phyloP scores from a whole-genome alignment of 768 basidiomycete species.

The Rhizopogon vesiculosus region DNA sequence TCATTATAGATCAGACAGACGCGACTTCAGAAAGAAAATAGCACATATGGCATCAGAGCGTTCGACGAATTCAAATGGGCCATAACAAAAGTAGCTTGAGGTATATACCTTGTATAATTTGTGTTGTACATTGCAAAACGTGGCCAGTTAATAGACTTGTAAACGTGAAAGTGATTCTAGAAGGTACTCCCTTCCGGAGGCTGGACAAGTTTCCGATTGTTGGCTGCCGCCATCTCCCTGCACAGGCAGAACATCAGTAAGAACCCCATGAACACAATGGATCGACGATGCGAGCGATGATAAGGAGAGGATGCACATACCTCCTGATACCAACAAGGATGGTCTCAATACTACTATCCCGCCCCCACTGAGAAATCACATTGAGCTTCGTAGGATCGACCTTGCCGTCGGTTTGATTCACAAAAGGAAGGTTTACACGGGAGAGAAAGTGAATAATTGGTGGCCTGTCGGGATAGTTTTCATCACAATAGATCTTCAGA shows the following conservation, averaged over 20 bases:
- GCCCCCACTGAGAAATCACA: conserved; percentile 72
- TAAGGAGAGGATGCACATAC: conserved; percentile 32
- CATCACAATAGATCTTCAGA: conserved; percentile 83
- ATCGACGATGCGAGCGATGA: background rate
- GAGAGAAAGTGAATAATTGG: conserved; percentile 85
- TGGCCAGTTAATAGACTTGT: background rate
- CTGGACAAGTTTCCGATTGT: conserved; percentile 92
- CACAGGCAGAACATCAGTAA: conserved; percentile 2
- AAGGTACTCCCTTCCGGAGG: conserved; percentile 85
- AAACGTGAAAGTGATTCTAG: conserved; percentile 21
- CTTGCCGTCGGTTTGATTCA: conserved; percentile 66
- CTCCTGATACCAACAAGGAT: conserved; percentile 90
- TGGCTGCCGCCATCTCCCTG: conserved; percentile 93
- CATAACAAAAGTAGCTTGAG: background rate
- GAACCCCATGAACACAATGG: background rate
- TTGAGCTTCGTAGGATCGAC: conserved; percentile 72
- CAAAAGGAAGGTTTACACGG: conserved; percentile 91
- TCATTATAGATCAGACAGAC: no score
- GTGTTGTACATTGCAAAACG: background rate
- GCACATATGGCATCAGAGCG: no score
- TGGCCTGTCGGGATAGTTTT: conserved; percentile 68
- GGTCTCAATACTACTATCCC: conserved; percentile 78
- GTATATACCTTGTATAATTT: background rate
- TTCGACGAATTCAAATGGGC: background rate
- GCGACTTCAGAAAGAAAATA: no score